Evolutionary conservation across 106 monocot species (phyloP).

Genomic region (Dendrobium nobile): DNA sequence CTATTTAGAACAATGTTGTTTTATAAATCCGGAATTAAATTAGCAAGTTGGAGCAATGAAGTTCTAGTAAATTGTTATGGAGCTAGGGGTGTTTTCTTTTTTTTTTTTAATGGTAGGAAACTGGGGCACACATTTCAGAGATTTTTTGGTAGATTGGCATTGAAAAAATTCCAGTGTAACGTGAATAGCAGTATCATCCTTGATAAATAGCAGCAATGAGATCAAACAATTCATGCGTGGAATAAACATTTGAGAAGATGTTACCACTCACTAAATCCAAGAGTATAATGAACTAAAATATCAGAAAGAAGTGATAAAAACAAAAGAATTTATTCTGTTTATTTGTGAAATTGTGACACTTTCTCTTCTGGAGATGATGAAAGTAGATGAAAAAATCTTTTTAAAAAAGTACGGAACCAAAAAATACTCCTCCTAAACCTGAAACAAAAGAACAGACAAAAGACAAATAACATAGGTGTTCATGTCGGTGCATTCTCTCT

Average conservation of each 20-base stretch:
- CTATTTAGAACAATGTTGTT: no score
- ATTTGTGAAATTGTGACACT: background rate
- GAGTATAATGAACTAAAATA: background rate
- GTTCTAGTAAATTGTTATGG: background rate
- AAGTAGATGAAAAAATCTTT: background rate
- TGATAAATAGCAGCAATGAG: background rate
- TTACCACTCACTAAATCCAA: background rate
- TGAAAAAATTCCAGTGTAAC: background rate
- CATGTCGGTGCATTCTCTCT: background rate
- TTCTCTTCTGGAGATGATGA: background rate
- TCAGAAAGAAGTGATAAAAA: background rate
- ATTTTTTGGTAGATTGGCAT: background rate
- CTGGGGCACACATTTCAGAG: background rate
- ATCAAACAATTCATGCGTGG: background rate
- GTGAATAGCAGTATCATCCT: background rate
- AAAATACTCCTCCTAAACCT: background rate
- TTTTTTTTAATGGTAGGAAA: background rate
- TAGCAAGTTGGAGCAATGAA: no score
- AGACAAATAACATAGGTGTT: background rate
- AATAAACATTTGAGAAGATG: background rate
- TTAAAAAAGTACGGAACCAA: background rate
- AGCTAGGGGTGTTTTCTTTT: background rate
- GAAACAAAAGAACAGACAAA: background rate
- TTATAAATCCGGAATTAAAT: no score
- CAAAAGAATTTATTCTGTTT: background rate